Evolutionary conservation across 139 green algal species (phyloP), one percentile per base, ranked within the genome.

Genomic region (Chlorella sorokiniana): DNA sequence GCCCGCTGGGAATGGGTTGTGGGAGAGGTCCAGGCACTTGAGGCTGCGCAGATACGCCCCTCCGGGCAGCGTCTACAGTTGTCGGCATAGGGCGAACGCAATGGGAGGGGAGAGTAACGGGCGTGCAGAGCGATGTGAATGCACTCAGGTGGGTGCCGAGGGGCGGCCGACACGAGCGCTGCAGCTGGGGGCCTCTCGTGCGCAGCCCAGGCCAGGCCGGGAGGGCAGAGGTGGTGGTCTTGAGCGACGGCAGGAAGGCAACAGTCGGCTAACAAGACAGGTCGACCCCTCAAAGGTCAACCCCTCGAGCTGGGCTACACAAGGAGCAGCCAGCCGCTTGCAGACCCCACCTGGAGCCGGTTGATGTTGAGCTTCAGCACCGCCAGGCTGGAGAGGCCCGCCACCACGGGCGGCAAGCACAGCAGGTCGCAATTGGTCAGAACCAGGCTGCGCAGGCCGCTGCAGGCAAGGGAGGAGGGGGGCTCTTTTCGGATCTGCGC

Each of bases 281-380:
- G 22, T 4, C 10, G 10, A 62, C 52, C 3, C 3, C 22, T 23
- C 22, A 23, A 5, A 23, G 3, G 8, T 20, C 22, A 5, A 62
- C 22, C 6, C 22, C 6, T 62, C 3, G 25, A 23, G 22, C 25
- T 20, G 3, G 7, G 52, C 8, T 29, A 62, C 8, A 23, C 52
- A 20, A 14, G 7, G 8, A 31, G 6, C 52, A 4, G 6, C 52
- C 29, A 23, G 3, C 8, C 22, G 29, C 52, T 20, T 18, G 3
- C 56, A 1, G 64, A 33, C 35, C 69, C 31, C 8, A n/a, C 70
- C 70, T 78, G 45, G 16, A 81, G 44, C 2, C 23, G 31, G 61
- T 81, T 81, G 76, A 81, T 81, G 76, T 81, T 81, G 2, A 81
- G 40, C 61, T 81, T 81, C 11, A 81, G 76, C 41, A 81, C 29